These are phyloP conservation scores for Lachnellula cervina DNA, from an alignment of 2,329 filamentous ascomycete species.

Conservation along the genomic window DNA sequence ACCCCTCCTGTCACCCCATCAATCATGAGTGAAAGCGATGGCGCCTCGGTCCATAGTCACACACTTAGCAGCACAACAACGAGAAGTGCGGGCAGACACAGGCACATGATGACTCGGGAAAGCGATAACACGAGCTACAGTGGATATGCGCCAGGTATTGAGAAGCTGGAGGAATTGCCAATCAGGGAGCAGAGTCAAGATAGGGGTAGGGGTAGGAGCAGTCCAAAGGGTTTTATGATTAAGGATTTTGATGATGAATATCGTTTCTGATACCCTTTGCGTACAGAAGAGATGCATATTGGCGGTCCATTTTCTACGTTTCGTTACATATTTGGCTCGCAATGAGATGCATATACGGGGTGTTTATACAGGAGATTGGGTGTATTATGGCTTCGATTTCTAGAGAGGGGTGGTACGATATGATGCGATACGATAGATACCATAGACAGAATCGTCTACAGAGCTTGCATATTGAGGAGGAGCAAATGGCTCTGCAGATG, in stretches of 20 bases:
- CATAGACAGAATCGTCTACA: no score
- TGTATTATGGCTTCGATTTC: no score
- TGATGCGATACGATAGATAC: no score
- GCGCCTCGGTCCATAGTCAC: background rate
- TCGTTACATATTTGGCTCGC: no score
- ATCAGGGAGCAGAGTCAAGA: slow-evolving; percentile 12
- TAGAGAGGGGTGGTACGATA: no score
- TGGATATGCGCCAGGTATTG: slow-evolving; percentile 20
- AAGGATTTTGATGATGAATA: slow-evolving; percentile 21
- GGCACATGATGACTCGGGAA: background rate
- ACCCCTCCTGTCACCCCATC: slow-evolving; percentile 1
- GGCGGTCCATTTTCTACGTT: no score
- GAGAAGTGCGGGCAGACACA: background rate
- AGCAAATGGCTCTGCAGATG: no score
- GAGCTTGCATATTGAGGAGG: no score
- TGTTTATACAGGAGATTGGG: no score
- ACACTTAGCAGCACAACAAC: background rate
- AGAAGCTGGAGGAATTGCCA: slow-evolving; percentile 22
- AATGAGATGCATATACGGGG: no score
- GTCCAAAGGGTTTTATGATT: slow-evolving; percentile 10
- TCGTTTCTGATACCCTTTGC: background rate
- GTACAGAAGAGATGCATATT: no score
- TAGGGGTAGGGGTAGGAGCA: background rate
- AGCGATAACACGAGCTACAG: slow-evolving; percentile 9
- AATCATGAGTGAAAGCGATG: slow-evolving; percentile 1